Evolutionary conservation across 1,139 yeast species (phyloP), one percentile per base, ranked within the genome.

Genomic region (Kurtzmaniella quercitrusa): DNA sequence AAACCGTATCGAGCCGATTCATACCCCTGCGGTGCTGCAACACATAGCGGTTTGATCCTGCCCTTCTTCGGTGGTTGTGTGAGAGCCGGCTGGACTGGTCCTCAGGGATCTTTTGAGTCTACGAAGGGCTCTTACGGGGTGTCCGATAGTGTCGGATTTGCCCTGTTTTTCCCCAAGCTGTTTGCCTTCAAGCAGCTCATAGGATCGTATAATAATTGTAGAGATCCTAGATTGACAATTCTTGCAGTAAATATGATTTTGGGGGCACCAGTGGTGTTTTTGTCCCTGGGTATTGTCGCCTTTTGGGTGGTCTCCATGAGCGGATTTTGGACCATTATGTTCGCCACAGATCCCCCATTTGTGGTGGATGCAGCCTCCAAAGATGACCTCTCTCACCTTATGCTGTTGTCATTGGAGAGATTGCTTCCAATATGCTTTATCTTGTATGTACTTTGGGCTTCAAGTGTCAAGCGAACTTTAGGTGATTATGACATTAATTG

Each of bases 21-120:
- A 1, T 90, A 71, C 56, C 82, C 93, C 0, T 93, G 98, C 62
- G 94, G 91, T 0, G 84, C 97, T 1, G 98, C 95, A 0, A 79
- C 86, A 3, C 96, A 91, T 60, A 83, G 91, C 2, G 97, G 97
- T 1, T 57, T 82, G 0, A 66, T 90, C 1, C 82, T 94, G 1
- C 84, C 93, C 18, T 59, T 73, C 38, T 66, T 67, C 48, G 98
- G 98, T 2, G 98, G 98, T 0, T 85, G 95, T 59, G 91, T 90
- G 0, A 67, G 78, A 40, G 52, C 89, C 5, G 66, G 81, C 6
- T 82, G 81, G 59, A 64, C 70, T 44, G 91, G 93, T 0, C 58
- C 70, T 1, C 82, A 79, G 51, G 45, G 61, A 1, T 53, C 56
- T 1, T 88, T 83, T 52, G 67, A 68, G 0, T 59, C 81, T 0